A percentile compares a stretch with the other conserved stretches of the same genome.
Evolutionary conservation across 1,139 yeast genomes (phyloP).

Genomic region (Arxiozyma slooffiae): DNA sequence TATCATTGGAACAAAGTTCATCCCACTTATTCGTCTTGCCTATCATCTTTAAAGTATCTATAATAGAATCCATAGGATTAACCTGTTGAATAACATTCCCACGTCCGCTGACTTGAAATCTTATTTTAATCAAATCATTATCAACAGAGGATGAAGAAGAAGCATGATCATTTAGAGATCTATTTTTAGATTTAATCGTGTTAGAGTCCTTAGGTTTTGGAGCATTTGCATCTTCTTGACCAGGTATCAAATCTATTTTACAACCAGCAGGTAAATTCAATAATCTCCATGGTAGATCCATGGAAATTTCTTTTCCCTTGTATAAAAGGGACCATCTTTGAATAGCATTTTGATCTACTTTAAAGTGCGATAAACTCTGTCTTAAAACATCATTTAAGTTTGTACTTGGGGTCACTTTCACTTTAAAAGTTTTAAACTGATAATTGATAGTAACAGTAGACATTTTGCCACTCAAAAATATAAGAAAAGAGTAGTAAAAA

Average conservation of each 20-base stretch:
- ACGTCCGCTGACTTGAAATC: slow-evolving; percentile 17
- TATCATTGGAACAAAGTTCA: not conserved
- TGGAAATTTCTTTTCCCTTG: slow-evolving; percentile 12
- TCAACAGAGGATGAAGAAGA: not conserved
- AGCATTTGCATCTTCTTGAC: not conserved
- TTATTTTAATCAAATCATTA: slow-evolving; percentile 13
- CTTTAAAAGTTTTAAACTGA: slow-evolving; percentile 14
- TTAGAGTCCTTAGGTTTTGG: not conserved
- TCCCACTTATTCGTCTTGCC: slow-evolving; percentile 6
- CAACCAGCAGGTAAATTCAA: slow-evolving; percentile 31
- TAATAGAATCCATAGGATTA: slow-evolving; percentile 4
- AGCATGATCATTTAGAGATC: not conserved
- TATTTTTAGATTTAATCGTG: not conserved
- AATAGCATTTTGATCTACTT: not conserved
- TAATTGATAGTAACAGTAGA: slow-evolving; percentile 17
- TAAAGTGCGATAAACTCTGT: slow-evolving; percentile 13
- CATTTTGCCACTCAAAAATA: slow-evolving; percentile 10
- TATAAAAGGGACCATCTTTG: slow-evolving; percentile 16
- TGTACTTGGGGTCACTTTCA: slow-evolving; percentile 14
- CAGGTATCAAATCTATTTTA: slow-evolving; percentile 21
- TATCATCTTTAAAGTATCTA: slow-evolving; percentile 8
- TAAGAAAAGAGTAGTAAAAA: no score
- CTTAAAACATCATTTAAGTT: slow-evolving; percentile 19
- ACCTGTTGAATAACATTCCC: slow-evolving; percentile 13
- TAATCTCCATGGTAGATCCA: slow-evolving; percentile 30